These are phyloP conservation scores for Rossbeevera mucosa DNA, from an alignment of 768 basidiomycete species.

Conservation along the genomic window DNA sequence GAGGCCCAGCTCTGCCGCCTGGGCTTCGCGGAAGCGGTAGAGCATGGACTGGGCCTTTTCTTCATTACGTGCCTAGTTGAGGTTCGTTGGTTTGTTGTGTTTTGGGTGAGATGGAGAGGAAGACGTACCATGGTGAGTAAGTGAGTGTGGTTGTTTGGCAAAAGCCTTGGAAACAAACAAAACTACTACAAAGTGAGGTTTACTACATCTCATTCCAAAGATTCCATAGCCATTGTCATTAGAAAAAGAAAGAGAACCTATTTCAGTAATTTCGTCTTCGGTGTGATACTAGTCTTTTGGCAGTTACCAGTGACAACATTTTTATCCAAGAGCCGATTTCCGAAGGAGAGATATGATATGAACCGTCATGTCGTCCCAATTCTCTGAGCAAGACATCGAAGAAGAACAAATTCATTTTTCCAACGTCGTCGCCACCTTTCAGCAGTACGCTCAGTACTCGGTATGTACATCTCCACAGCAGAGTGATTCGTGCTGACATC, in stretches of 20 bases:
- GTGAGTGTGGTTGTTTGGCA: constrained; percentile 20
- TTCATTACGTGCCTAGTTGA: constrained; percentile 89
- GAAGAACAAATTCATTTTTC: constrained; percentile 71
- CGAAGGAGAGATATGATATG: not conserved
- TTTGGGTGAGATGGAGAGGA: too few relatives aligned
- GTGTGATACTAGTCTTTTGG: too few relatives aligned
- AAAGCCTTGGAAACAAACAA: constrained; percentile 26
- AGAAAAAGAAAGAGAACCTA: too few relatives aligned
- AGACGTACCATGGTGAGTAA: constrained; percentile 16
- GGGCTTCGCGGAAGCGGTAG: constrained; percentile 93
- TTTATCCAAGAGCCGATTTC: not conserved
- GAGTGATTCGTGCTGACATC: too few relatives aligned
- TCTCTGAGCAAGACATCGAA: constrained; percentile 32
- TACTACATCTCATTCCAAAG: too few relatives aligned
- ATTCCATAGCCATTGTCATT: too few relatives aligned
- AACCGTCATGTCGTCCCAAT: constrained; percentile 20
- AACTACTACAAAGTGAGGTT: too few relatives aligned
- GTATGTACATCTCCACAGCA: constrained; percentile 16
- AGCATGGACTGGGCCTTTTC: constrained; percentile 97
- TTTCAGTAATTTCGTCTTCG: too few relatives aligned
- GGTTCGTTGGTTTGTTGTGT: not conserved
- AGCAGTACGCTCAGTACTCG: constrained; percentile 70
- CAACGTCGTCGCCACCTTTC: constrained; percentile 71
- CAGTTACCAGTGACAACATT: too few relatives aligned
- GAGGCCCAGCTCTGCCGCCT: constrained; percentile 92